Conservation (phyloP, 768 basidiomycete genomes). For the Jaapia argillacea region DNA sequence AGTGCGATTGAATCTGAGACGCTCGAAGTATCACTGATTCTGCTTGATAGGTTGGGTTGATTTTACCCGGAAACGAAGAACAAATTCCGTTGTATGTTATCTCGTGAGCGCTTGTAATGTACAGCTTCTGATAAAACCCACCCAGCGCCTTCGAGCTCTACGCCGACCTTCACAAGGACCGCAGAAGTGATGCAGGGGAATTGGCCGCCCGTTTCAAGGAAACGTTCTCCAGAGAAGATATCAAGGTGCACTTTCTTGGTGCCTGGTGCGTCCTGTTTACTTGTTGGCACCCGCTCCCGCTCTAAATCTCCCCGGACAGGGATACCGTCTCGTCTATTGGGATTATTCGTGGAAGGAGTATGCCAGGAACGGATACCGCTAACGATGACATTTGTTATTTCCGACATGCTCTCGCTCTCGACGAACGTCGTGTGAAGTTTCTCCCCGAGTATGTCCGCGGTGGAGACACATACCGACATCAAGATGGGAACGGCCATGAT, state of each 20-base stretch:
- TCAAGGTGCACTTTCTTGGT: conserved; percentile 34
- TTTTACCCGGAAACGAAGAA: conserved; percentile 28
- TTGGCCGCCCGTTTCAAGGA: conserved; percentile 20
- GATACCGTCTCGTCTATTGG: conserved; percentile 40
- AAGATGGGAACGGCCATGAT: not conserved
- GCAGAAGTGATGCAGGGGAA: conserved; percentile 4
- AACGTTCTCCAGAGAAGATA: conserved; percentile 23
- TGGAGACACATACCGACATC: conserved; percentile 7
- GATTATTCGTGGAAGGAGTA: conserved; percentile 16
- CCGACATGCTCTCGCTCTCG: conserved; percentile 36
- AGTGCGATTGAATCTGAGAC: conserved; percentile 11
- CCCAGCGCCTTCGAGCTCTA: conserved; percentile 30
- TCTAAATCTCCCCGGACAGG: conserved; percentile 15
- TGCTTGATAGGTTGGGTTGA: conserved; percentile 27
- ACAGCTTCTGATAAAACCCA: not conserved
- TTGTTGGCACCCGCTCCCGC: not conserved
- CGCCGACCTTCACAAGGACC: conserved; percentile 13
- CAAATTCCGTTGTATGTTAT: conserved; percentile 28
- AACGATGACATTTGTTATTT: conserved; percentile 29
- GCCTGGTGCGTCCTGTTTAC: conserved; percentile 23
- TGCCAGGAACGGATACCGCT: conserved; percentile 22
- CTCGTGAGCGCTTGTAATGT: conserved; percentile 1
- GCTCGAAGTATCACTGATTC: not conserved
- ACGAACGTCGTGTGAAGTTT: conserved; percentile 38
- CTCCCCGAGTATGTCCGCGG: conserved; percentile 31